phyloP scores from a whole-genome alignment of 2,329 filamentous ascomycete species.

The Parascedosporium putredinis region DNA sequence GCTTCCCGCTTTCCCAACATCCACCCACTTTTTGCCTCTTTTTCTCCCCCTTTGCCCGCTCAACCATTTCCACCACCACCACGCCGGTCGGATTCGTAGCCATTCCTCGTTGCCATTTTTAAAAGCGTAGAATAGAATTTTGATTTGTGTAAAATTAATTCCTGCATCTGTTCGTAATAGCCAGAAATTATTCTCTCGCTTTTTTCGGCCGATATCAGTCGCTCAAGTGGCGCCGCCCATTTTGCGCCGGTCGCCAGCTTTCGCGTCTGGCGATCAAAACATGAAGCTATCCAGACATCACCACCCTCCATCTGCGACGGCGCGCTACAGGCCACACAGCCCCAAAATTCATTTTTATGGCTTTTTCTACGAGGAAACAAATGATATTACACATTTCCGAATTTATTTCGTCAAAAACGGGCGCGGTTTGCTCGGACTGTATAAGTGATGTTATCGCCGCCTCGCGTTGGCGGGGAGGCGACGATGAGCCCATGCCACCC shows the following conservation, averaged over 20 bases:
- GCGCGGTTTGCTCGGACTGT: background rate
- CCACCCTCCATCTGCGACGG: background rate
- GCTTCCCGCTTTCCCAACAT: background rate
- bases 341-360: background rate
- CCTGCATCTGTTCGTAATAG: background rate
- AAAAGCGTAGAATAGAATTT: background rate
- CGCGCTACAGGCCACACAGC: background rate
- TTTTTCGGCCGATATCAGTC: background rate
- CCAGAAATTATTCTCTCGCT: background rate
- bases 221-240: background rate
- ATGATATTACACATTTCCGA: background rate
- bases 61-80: background rate
- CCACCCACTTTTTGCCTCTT: background rate
- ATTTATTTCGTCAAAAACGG: background rate
- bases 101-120: background rate
- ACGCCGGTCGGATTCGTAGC: slow-evolving; percentile 3
- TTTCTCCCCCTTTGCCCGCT: background rate
- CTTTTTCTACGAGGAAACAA: background rate
- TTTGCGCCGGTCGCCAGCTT: background rate
- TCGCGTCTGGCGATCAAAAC: slow-evolving; percentile 3
- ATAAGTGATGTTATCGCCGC: slow-evolving; percentile 6
- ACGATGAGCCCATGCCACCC: background rate
- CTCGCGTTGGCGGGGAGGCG: slow-evolving; percentile 1
- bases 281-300: slow-evolving; percentile 9
- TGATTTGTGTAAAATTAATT: background rate